Percentiles rank a stretch among this genome's conserved stretches.
Conservation (phyloP, 2,329 filamentous ascomycete genomes). For the Trichoderma endophyticum region DNA sequence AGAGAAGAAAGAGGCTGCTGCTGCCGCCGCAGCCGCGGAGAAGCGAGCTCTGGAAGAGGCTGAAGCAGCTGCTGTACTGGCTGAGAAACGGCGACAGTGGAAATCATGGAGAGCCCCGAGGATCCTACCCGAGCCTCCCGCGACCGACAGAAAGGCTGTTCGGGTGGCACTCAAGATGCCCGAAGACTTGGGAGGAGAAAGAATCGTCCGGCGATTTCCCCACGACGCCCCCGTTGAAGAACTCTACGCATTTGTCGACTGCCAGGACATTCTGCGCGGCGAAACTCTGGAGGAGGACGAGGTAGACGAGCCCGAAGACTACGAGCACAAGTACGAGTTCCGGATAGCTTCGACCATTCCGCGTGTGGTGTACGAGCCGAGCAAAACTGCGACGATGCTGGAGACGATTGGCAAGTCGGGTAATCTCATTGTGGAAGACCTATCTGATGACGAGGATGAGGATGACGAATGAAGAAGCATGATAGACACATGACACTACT, state of each 20-base stretch:
- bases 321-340: constrained; percentile 82
- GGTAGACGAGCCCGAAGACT: constrained; percentile 54
- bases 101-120: constrained; percentile 70
- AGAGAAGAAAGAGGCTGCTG: constrained; percentile 71
- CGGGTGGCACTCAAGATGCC: constrained; percentile 67
- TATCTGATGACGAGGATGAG: constrained; percentile 36
- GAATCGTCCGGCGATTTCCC: constrained; percentile 73
- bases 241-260: constrained; percentile 94
- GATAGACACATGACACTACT: background rate
- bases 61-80: constrained; percentile 54
- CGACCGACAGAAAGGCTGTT: constrained; percentile 63
- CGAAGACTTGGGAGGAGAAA: constrained; percentile 58
- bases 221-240: constrained; percentile 74
- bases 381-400: constrained; percentile 61
- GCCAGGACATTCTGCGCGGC: constrained; percentile 63
- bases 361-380: constrained; percentile 72
- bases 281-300: constrained; percentile 35
- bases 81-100: constrained; percentile 62
- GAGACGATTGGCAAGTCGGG: constrained; percentile 77
- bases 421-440: constrained; percentile 82
- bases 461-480: constrained; percentile 29
- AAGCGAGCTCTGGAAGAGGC: constrained; percentile 59
- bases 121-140: constrained; percentile 65
- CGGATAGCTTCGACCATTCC: constrained; percentile 82
- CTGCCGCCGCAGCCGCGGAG: constrained; percentile 64